These are phyloP conservation scores for Lecanicillium sp. DNA, from an alignment of 2,329 filamentous ascomycete genomes.

Conservation along the genomic window DNA sequence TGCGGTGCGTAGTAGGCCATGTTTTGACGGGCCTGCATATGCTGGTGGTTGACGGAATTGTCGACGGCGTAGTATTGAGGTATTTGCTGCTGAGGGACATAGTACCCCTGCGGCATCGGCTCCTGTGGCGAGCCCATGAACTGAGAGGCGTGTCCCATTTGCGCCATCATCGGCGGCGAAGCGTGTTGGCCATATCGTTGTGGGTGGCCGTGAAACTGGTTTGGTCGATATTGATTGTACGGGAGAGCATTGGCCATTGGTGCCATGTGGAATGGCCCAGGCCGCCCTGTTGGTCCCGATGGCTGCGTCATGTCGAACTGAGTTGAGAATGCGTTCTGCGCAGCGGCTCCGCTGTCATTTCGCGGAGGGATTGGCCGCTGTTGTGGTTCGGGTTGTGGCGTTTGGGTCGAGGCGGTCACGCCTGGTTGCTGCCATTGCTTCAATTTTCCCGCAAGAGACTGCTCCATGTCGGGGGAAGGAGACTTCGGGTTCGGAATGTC, in stretches of 20 bases:
- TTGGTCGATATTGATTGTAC: constrained; percentile 24
- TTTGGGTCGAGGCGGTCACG: too few species aligned
- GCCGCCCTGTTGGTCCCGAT: constrained; percentile 5
- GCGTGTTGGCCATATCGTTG: constrained; percentile 20
- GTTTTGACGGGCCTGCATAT: constrained; percentile 22
- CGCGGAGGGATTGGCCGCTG: constrained; percentile 9
- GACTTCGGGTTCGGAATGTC: too few species aligned
- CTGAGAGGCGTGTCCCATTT: constrained; percentile 24
- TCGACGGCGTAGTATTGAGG: constrained; percentile 27
- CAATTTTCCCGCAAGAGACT: constrained; percentile 8
- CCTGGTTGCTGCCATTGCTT: too few species aligned
- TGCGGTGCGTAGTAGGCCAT: constrained; percentile 29
- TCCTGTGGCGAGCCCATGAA: constrained; percentile 25
- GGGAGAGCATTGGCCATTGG: constrained; percentile 31
- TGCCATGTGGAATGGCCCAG: constrained; percentile 31
- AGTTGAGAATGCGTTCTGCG: constrained; percentile 26
- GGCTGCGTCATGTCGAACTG: constrained; percentile 28
- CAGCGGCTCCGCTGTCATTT: constrained; percentile 18
- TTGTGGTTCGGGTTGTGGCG: not conserved
- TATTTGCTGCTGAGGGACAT: constrained; percentile 31
- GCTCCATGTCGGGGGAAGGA: too few species aligned
- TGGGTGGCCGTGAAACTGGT: constrained; percentile 20
- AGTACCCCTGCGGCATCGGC: constrained; percentile 30
- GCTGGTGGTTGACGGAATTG: constrained; percentile 22
- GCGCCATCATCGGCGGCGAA: constrained; percentile 20